These are phyloP conservation scores for Mycena haematopus DNA, from an alignment of 768 basidiomycete genomes.

Conservation along the genomic window DNA sequence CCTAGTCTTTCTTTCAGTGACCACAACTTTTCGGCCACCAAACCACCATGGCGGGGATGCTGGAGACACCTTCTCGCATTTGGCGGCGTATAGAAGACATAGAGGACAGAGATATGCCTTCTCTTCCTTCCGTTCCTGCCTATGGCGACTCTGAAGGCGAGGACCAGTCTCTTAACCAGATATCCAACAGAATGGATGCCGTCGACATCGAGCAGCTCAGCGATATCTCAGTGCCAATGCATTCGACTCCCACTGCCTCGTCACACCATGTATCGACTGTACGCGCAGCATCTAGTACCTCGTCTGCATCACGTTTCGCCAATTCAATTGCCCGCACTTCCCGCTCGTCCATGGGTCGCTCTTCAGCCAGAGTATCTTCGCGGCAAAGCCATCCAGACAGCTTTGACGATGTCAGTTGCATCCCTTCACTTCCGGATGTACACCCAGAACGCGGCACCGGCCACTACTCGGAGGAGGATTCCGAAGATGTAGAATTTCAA, in stretches of 20 bases:
- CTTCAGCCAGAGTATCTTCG: constrained; percentile 40
- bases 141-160: constrained; percentile 68
- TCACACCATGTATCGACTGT: constrained; percentile 58
- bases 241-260: constrained; percentile 67
- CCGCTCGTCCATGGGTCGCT: constrained; percentile 41
- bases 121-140: constrained; percentile 75
- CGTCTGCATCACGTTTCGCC: constrained; percentile 56
- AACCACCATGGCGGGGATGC: constrained; percentile 52
- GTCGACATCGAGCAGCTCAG: constrained; percentile 45
- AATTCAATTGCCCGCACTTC: constrained; percentile 56
- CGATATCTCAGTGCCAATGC: constrained; percentile 57
- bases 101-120: constrained; percentile 81
- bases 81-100: constrained; percentile 82
- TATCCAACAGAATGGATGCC: constrained; percentile 34
- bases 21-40: constrained; percentile 1
- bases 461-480: constrained; percentile 44
- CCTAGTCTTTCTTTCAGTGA: not conserved
- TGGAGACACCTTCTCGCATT: constrained; percentile 85
- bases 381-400: constrained; percentile 48
- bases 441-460: constrained; percentile 39
- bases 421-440: constrained; percentile 58
- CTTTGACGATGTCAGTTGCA: constrained; percentile 62
- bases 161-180: constrained; percentile 32
- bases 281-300: constrained; percentile 51
- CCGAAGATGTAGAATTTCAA: constrained; percentile 41